Percentiles rank a stretch among this genome's conserved stretches.
Conservation (phyloP, 257 asterid genomes). For the Verbascum thapsus region DNA sequence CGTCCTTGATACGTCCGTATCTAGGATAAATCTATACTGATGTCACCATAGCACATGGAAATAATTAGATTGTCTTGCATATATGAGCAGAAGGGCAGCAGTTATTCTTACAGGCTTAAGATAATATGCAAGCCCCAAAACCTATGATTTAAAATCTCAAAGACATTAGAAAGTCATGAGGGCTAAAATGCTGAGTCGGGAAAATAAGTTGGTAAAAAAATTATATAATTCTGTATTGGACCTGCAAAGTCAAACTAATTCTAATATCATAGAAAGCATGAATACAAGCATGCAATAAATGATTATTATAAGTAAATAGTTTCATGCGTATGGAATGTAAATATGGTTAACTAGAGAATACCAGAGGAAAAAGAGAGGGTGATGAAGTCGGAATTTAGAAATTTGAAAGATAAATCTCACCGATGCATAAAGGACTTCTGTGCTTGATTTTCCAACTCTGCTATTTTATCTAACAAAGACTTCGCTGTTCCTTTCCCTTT, state of each 20-base stretch:
- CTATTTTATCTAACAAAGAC: conserved; percentile 80
- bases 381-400: conserved; percentile 11
- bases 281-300: conserved; percentile 20
- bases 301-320: neutral
- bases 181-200: conserved; percentile 8
- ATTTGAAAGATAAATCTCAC: conserved; percentile 43
- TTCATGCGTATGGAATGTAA: conserved; percentile 11
- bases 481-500: conserved; percentile 85
- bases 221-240: neutral
- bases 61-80: conserved; percentile 4
- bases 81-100: conserved; percentile 9
- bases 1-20: conserved; percentile 12
- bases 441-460: conserved; percentile 91
- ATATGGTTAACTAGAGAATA: neutral
- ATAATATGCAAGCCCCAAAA: conserved; percentile 15
- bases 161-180: conserved; percentile 12
- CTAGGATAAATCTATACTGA: conserved; percentile 7
- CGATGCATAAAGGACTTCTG: conserved; percentile 98
- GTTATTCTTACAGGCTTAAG: conserved; percentile 11
- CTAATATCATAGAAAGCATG: conserved; percentile 8
- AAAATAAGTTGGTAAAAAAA: neutral
- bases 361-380: conserved; percentile 1
- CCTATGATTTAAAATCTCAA: conserved; percentile 14
- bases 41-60: conserved; percentile 12
- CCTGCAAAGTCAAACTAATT: conserved; percentile 16